Evolutionary conservation across 1,139 yeast genomes (phyloP), one percentile per base, ranked within the genome.

Genomic region (Williopsis jadinii): DNA sequence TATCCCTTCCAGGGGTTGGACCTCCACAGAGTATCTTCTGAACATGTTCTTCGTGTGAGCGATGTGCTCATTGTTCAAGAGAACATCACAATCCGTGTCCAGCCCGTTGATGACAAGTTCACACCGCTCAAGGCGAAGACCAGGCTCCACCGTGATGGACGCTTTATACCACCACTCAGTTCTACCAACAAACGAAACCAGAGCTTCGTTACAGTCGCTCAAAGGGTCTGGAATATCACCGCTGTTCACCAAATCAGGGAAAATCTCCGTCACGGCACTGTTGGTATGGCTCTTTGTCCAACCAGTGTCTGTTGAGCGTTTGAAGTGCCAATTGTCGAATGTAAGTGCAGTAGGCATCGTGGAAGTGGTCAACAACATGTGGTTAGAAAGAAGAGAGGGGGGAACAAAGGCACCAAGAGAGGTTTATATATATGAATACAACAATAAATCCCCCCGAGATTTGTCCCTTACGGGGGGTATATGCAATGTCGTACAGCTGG

Each of bases 151-250:
- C 4, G 12, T 3, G 5, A 32, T 30, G 8, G 15, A 15, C 2
- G 48, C 32, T 11, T 41, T 30, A 27, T 49, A 49, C 36, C 46
- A 49, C 52, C 52, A 47, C 10, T 31, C 42, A 37, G 43, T 35
- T 10, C 41, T 30, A 3, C 45, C 46, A 5, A 49, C 51, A 49
- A 49, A 47, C 33, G 44, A 48, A 2, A 43, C 50, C 19, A 34
- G 30, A 2, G 26, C 15, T 36, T 49, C 51, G 24, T 45, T 46
- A 34, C 37, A 28, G 33, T 46, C 51, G 6, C 38, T 13, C 32
- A 36, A 37, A 1, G 52, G 52, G 28, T 49, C 43, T 14, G 42
- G 42, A 9, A 49, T 44, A n/a, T 34, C n/a, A 3, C 42, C 39
- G 27, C 41, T 35, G 27, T 44, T 41, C 28, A 47, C 32, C 32